These are phyloP conservation scores for Brassica carinata DNA, from an alignment of 345 rosid genomes.

Conservation along the genomic window DNA sequence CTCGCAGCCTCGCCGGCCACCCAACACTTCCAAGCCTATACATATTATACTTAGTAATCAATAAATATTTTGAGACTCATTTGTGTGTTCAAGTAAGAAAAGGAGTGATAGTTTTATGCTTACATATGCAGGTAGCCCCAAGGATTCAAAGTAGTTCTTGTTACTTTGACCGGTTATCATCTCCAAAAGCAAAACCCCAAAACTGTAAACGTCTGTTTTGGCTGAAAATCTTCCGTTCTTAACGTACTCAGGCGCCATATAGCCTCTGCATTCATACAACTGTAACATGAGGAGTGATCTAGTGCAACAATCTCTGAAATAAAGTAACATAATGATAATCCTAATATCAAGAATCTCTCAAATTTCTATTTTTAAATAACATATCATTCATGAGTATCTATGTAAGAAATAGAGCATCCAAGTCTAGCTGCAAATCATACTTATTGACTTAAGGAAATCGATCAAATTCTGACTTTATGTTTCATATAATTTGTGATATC, in stretches of 20 bases:
- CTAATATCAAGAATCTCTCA: neutral
- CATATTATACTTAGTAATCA: neutral
- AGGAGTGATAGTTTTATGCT: neutral
- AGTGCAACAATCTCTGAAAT: neutral
- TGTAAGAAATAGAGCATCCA: neutral
- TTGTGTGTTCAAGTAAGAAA: neutral
- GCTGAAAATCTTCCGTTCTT: conserved; percentile 45
- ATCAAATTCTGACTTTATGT: no score
- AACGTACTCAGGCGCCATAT: conserved; percentile 57
- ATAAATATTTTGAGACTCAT: neutral
- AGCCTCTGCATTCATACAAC: conserved; percentile 42
- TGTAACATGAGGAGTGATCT: neutral
- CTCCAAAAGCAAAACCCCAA: conserved; percentile 51
- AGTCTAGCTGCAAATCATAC: neutral
- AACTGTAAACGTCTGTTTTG: conserved; percentile 54
- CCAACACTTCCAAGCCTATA: conserved; percentile 63
- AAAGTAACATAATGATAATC: neutral
- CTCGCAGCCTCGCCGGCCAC: conserved; percentile 41
- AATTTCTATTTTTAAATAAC: neutral
- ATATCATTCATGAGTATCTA: neutral
- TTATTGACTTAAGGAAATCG: no score
- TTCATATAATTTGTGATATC: no score
- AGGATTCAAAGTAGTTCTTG: conserved; percentile 35
- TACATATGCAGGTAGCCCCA: conserved; percentile 25
- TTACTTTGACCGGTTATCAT: conserved; percentile 49